Percentiles rank a stretch among this genome's conserved stretches.
phyloP scores from a whole-genome alignment of 805 yeast genomes.

The Barnettozyma sp. region DNA sequence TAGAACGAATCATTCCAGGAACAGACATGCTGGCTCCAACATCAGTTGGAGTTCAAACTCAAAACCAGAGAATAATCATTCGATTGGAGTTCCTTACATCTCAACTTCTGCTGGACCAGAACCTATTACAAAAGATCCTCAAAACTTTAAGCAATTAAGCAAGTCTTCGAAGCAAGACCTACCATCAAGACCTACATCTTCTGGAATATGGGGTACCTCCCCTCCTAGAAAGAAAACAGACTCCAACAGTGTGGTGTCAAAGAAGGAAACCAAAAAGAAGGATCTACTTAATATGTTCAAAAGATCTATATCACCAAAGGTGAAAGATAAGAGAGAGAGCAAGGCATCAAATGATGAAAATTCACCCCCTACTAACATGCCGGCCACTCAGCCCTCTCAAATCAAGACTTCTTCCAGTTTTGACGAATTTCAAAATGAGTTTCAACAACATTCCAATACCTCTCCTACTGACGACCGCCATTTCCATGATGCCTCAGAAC shows the following conservation, averaged over 20 bases:
- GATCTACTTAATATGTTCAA: slow-evolving; percentile 24
- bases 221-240: slow-evolving; percentile 1
- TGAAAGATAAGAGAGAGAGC: slow-evolving; percentile 11
- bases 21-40: slow-evolving; percentile 28
- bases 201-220: too few relatives aligned
- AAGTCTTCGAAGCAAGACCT: too few relatives aligned
- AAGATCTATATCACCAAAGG: slow-evolving; percentile 20
- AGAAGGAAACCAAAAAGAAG: slow-evolving; percentile 20
- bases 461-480: slow-evolving; percentile 1
- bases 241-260: not conserved
- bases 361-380: not conserved
- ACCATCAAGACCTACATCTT: too few relatives aligned
- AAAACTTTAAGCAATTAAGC: not conserved
- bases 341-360: slow-evolving; percentile 14
- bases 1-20: slow-evolving; percentile 30
- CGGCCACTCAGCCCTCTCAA: not conserved
- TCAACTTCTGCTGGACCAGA: not conserved
- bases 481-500: slow-evolving; percentile 3
- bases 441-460: slow-evolving; percentile 1
- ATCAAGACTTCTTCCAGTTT: not conserved
- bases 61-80: too few relatives aligned
- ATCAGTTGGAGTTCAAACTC: too few relatives aligned
- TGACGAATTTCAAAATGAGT: slow-evolving; percentile 3
- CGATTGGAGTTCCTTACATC: not conserved
- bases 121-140: slow-evolving; percentile 1